Conservation (phyloP, 441 rosid genomes). For the Arabidopsis lyrata region DNA sequence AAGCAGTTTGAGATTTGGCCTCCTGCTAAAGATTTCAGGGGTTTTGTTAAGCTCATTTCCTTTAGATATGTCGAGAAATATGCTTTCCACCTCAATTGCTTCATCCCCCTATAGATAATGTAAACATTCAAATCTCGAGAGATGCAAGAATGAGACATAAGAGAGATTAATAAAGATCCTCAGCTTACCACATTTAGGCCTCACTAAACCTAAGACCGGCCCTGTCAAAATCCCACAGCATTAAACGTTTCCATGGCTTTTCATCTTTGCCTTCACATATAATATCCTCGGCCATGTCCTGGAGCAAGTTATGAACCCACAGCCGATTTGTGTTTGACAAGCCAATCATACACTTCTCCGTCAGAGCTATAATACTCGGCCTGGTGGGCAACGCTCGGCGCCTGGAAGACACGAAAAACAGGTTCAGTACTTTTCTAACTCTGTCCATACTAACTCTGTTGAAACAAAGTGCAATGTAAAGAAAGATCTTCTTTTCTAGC, state of each 20-base stretch:
- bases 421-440: conserved; percentile 37
- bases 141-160: conserved; percentile 18
- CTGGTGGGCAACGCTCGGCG: conserved; percentile 31
- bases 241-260: conserved; percentile 49
- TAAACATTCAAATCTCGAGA: neutral
- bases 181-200: conserved; percentile 27
- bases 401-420: conserved; percentile 43
- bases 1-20: conserved; percentile 50
- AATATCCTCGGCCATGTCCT: conserved; percentile 63
- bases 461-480: conserved; percentile 52
- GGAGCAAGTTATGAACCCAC: conserved; percentile 55
- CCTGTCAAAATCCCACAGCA: conserved; percentile 57
- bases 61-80: conserved; percentile 36
- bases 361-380: conserved; percentile 42
- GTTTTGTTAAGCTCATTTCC: conserved; percentile 11
- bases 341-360: conserved; percentile 42
- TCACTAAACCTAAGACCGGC: too few relatives aligned
- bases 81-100: conserved; percentile 43
- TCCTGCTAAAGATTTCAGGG: conserved; percentile 42
- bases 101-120: conserved; percentile 8
- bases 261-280: conserved; percentile 50
- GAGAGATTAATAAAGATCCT: neutral
- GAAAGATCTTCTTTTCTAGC: conserved; percentile 42
- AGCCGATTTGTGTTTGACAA: conserved; percentile 4
- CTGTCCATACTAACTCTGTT: conserved; percentile 32